Conservation (phyloP, 176 grass and related monocot species). For the Hyparrhenia diplandra region DNA sequence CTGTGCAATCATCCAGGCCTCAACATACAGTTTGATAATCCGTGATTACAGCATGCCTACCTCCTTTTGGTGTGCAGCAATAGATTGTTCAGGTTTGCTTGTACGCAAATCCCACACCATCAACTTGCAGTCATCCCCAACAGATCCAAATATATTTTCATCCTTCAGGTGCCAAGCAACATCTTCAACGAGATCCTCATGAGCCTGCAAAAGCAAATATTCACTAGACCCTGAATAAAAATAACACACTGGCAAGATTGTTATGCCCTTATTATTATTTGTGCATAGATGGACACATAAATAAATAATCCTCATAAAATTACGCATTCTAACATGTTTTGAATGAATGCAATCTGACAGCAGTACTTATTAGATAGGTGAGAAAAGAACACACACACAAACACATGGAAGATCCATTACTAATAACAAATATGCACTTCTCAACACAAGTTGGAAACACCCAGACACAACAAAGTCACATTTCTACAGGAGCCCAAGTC, state of each 20-base stretch:
- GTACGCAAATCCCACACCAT: conserved; percentile 97
- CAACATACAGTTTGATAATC: background rate
- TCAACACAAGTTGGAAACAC: background rate
- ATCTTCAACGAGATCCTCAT: conserved; percentile 84
- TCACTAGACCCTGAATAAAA: background rate
- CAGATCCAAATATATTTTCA: conserved; percentile 86
- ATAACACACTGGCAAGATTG: background rate
- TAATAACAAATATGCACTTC: background rate
- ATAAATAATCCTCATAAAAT: background rate
- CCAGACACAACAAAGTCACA: background rate
- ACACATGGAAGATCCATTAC: background rate
- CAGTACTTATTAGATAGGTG: background rate
- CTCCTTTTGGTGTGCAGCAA: conserved; percentile 75
- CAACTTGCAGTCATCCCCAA: conserved; percentile 89
- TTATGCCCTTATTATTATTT: background rate
- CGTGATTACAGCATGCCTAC: conserved; percentile 37
- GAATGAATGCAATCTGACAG: background rate
- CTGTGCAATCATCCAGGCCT: background rate
- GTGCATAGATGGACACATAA: background rate
- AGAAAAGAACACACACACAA: background rate
- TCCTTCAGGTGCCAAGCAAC: conserved; percentile 87
- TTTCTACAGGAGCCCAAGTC: background rate
- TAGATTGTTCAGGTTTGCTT: conserved; percentile 53
- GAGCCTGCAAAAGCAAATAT: conserved; percentile 57
- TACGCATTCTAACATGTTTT: background rate